These are phyloP conservation scores for Scedosporium minutisporum DNA, from an alignment of 2,329 filamentous ascomycete genomes.

Conservation along the genomic window DNA sequence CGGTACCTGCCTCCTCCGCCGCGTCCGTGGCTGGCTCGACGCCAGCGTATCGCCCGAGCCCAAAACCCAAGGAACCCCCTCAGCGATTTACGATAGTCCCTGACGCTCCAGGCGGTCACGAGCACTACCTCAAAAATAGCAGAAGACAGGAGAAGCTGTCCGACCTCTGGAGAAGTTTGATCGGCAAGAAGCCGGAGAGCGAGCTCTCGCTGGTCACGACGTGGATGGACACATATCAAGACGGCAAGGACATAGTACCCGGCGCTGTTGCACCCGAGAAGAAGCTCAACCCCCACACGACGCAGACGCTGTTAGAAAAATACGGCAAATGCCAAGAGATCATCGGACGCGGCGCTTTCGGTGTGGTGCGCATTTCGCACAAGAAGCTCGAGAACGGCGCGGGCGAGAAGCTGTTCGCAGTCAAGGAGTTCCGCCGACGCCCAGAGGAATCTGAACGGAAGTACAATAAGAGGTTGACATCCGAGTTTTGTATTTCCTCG, in stretches of 20 bases:
- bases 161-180: constrained; percentile 79
- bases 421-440: constrained; percentile 93
- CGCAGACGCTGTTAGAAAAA: constrained; percentile 74
- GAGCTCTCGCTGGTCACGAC: constrained; percentile 88
- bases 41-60: constrained; percentile 14
- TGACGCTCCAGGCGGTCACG: constrained; percentile 59
- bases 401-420: constrained; percentile 85
- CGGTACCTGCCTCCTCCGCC: constrained; percentile 17
- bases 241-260: constrained; percentile 61
- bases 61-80: constrained; percentile 23
- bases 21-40: constrained; percentile 16
- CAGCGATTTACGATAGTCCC: constrained; percentile 43
- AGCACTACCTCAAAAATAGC: constrained; percentile 80
- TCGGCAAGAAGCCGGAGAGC: constrained; percentile 75
- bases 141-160: constrained; percentile 90
- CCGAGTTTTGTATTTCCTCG: constrained; percentile 97
- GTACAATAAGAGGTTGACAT: constrained; percentile 93
- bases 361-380: constrained; percentile 94
- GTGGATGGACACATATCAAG: constrained; percentile 65
- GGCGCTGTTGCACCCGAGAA: constrained; percentile 62
- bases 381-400: constrained; percentile 78
- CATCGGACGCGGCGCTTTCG: constrained; percentile 90
- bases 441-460: constrained; percentile 94
- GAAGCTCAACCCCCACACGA: constrained; percentile 64
- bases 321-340: constrained; percentile 98